These are phyloP conservation scores for Clonostachys byssicola DNA, from an alignment of 2,329 filamentous ascomycete species.

Conservation along the genomic window DNA sequence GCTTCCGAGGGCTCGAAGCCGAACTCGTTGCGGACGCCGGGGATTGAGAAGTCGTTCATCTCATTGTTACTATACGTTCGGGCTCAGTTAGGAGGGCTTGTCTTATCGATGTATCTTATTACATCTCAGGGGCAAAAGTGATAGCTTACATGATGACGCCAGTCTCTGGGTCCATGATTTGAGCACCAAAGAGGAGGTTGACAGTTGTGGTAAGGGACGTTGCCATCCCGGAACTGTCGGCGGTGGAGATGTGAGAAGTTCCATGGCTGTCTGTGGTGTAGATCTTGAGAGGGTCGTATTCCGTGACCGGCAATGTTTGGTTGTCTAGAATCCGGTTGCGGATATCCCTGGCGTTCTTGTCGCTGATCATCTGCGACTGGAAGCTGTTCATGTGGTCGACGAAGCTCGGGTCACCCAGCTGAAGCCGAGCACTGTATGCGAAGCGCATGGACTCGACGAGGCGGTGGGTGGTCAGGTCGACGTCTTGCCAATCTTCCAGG, in stretches of 20 bases:
- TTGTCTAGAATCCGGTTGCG: conserved; percentile 67
- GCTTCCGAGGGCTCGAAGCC: conserved; percentile 75
- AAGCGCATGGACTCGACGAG: conserved; percentile 88
- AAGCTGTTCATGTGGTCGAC: conserved; percentile 59
- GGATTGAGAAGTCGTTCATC: conserved; percentile 83
- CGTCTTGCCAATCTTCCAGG: conserved; percentile 42
- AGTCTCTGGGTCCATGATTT: conserved; percentile 74
- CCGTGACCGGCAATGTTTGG: conserved; percentile 64
- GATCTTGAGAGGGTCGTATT: conserved; percentile 67
- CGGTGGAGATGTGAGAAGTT: conserved; percentile 69
- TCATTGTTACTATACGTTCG: conserved; percentile 45
- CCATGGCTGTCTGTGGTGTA: conserved; percentile 68
- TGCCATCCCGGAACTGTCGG: conserved; percentile 70
- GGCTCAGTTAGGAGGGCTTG: conserved; percentile 1
- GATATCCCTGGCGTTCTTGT: conserved; percentile 53
- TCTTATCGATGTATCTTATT: conserved; percentile 7
- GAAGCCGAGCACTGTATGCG: conserved; percentile 74
- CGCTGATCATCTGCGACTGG: conserved; percentile 64
- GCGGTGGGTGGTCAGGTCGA: conserved; percentile 72
- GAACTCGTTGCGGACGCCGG: conserved; percentile 72
- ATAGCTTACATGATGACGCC: conserved; percentile 66
- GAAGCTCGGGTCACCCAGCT: conserved; percentile 79
- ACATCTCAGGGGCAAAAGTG: conserved; percentile 12
- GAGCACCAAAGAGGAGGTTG: conserved; percentile 80
- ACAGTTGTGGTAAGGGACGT: conserved; percentile 83